Evolutionary conservation across 1,284 basidiomycete genomes (phyloP).

Genomic region (Tilletia horrida): DNA sequence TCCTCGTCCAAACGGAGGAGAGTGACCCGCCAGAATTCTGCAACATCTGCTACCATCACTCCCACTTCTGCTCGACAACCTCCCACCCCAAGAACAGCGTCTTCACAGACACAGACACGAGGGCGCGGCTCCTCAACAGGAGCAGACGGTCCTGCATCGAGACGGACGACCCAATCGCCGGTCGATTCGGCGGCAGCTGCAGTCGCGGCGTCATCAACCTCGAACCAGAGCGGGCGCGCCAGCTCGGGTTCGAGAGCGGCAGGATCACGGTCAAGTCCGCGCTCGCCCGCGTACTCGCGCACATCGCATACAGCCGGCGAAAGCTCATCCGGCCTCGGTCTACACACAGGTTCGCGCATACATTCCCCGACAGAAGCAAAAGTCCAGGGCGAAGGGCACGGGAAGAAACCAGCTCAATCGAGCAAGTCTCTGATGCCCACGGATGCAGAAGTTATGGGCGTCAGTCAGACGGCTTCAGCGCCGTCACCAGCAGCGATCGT

Average conservation of each 20-base stretch:
- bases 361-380: neutral
- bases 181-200: neutral
- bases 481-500: neutral
- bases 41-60: neutral
- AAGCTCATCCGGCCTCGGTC: neutral
- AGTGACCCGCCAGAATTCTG: conserved; percentile 11
- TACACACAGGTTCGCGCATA: neutral
- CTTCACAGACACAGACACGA: too few relatives aligned
- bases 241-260: neutral
- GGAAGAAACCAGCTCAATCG: conserved; percentile 8
- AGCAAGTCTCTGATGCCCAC: conserved; percentile 11
- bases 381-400: neutral
- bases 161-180: conserved; percentile 6
- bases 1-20: conserved; percentile 3
- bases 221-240: neutral
- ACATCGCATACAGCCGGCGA: neutral
- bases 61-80: neutral
- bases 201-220: neutral
- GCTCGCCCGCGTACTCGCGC: neutral
- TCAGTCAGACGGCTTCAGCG: neutral
- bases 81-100: neutral
- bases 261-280: conserved; percentile 8
- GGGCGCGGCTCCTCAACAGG: too few relatives aligned
- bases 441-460: conserved; percentile 4
- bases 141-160: neutral